phyloP scores from a whole-genome alignment of 176 grass and related monocot genomes.

The Phoenix dactylifera region DNA sequence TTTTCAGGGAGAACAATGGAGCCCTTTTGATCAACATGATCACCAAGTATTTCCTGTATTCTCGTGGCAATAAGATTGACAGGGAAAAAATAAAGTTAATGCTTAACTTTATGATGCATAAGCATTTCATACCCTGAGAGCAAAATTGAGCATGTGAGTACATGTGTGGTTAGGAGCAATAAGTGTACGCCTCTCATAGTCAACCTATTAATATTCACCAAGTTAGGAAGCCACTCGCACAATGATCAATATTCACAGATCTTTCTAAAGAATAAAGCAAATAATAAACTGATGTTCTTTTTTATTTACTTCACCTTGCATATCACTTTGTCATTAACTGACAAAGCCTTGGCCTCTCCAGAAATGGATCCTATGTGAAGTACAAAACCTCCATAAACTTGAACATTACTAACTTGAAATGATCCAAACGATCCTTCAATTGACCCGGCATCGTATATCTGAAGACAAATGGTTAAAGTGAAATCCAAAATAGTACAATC shows the following conservation, averaged over 20 bases:
- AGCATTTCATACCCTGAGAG: slow-evolving; percentile 54
- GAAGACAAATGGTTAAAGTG: slow-evolving; percentile 15
- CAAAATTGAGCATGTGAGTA: slow-evolving; percentile 99
- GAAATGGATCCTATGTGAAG: slow-evolving; percentile 72
- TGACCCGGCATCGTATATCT: slow-evolving; percentile 80
- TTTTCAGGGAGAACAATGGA: slow-evolving; percentile 98
- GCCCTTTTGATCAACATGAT: slow-evolving; percentile 97
- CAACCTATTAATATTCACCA: slow-evolving; percentile 51
- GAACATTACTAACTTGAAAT: slow-evolving; percentile 77
- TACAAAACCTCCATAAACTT: slow-evolving; percentile 83
- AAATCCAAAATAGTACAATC: neutral
- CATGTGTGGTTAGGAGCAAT: slow-evolving; percentile 98
- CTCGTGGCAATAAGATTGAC: neutral
- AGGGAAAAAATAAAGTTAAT: neutral
- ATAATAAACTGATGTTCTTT: no score
- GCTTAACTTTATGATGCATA: slow-evolving; percentile 11
- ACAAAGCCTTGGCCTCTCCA: slow-evolving; percentile 39
- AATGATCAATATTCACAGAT: no score
- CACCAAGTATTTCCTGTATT: slow-evolving; percentile 89
- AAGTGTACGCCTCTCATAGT: slow-evolving; percentile 53
- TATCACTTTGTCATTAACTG: slow-evolving; percentile 53
- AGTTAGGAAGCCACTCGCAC: no score
- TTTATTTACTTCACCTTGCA: slow-evolving; percentile 53
- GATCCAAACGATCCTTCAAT: slow-evolving; percentile 82
- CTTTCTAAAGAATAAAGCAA: no score